Evolutionary conservation across 495 filamentous ascomycete genomes (phyloP), one percentile per base, ranked within the genome.

Genomic region (Chaetomium fimeti): DNA sequence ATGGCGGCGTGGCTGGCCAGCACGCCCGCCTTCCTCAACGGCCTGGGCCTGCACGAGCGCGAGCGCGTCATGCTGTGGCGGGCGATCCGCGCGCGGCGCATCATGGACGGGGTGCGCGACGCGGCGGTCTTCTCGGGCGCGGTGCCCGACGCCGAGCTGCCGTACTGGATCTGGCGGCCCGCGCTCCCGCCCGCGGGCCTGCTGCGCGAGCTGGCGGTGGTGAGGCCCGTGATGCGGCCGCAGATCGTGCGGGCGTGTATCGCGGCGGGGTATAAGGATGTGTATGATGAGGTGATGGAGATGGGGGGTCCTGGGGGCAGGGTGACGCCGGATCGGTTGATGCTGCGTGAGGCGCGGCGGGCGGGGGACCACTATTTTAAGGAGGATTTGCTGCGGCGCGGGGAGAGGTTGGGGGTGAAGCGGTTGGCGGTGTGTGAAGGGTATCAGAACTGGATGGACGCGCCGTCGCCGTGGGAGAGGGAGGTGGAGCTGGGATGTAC

Each of bases 111-210:
- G 13, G 42, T 45, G 42, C 3, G 2, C 4, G 42, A n/a, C n/a
- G n/a, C n/a, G n/a, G n/a, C n/a, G n/a, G n/a, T n/a, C n/a, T n/a
- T n/a, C n/a, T n/a, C n/a, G n/a, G n/a, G n/a, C n/a, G n/a, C n/a
- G 11, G 43, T 47, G 11, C 43, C 43, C 15, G 6, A 16, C 8
- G 43, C 43, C 8, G 43, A 47, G 16, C 43, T 47, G 43, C 43
- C 43, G 11, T 47, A 47, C 43, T 47, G 43, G 43, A 47, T 47
- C 16, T 57, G 64, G 13, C 67, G 65, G 32, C 65, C 68, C 24
- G 56, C 36, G 18, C 18, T 40, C 53, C 20, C 48, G 20, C 22
- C 20, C 6, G 5, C 48, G 20, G 5, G 27, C 6, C 8, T 25
- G 5, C 48, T 51, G 18, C 11, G 3, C 22, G 6, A 15, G 22